Evolutionary conservation across 495 filamentous ascomycete species (phyloP).

Genomic region (Lentithecium fluviatile): DNA sequence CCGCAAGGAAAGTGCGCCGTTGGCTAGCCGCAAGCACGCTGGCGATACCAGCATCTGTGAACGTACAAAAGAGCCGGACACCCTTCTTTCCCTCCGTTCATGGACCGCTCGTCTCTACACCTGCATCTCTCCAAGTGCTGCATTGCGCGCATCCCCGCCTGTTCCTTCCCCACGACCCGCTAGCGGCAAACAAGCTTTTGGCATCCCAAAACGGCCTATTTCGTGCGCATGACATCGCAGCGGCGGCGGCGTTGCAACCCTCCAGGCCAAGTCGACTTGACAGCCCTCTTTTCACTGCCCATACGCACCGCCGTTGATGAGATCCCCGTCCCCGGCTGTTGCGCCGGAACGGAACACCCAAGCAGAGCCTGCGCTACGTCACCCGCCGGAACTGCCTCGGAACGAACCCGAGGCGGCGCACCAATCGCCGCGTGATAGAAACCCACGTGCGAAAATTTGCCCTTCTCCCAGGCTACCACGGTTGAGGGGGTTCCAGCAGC

Average conservation of each 20-base stretch:
- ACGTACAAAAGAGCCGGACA: too few relatives aligned
- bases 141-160: not conserved
- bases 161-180: not conserved
- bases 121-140: too few relatives aligned
- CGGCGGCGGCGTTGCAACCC: not conserved
- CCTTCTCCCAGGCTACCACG: conserved; percentile 7
- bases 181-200: not conserved
- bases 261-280: not conserved
- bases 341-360: not conserved
- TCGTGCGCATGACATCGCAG: not conserved
- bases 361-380: not conserved
- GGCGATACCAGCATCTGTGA: not conserved
- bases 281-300: not conserved
- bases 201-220: not conserved
- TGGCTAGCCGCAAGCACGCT: not conserved
- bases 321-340: too few relatives aligned
- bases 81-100: too few relatives aligned
- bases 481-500: not conserved
- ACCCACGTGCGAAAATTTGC: conserved; percentile 31
- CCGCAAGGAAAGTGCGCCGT: not conserved
- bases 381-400: not conserved
- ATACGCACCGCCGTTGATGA: too few relatives aligned
- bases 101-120: too few relatives aligned
- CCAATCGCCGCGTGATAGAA: conserved; percentile 9
- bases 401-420: not conserved